Evolutionary conservation across 192 early-diverging fungal species (phyloP).

Genomic region (Coemansia sp.): DNA sequence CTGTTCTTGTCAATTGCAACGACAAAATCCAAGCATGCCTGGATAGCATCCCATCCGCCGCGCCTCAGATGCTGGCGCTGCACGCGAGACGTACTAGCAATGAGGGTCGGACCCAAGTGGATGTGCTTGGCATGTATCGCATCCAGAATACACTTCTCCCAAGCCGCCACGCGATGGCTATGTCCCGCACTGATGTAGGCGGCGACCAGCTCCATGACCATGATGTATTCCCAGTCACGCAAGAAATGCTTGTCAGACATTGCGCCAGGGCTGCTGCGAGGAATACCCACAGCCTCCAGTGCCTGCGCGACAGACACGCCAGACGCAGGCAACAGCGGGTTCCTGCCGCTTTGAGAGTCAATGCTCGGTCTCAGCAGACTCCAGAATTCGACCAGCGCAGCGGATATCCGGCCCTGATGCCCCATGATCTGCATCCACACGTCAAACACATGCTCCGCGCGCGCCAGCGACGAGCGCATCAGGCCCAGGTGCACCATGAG

Average conservation of each 20-base stretch:
- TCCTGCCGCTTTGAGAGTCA: background rate
- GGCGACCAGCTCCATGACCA: slow-evolving; percentile 31
- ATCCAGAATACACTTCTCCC: slow-evolving; percentile 37
- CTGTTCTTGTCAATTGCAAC: slow-evolving; percentile 20
- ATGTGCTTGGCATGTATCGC: slow-evolving; percentile 8
- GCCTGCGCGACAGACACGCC: background rate
- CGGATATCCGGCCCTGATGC: slow-evolving; percentile 12
- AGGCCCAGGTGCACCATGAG: slow-evolving; percentile 25
- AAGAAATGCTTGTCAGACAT: slow-evolving; percentile 15
- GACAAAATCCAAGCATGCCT: slow-evolving; percentile 19
- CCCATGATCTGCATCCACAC: slow-evolving; percentile 27
- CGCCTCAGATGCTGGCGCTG: slow-evolving; percentile 20
- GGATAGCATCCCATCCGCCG: slow-evolving; percentile 11
- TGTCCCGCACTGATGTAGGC: slow-evolving; percentile 24
- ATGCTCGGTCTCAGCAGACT: background rate
- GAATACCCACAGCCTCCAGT: background rate
- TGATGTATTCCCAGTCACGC: slow-evolving; percentile 33
- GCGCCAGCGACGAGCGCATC: slow-evolving; percentile 16
- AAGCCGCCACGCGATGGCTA: background rate
- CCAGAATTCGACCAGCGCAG: slow-evolving; percentile 19
- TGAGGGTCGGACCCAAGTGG: slow-evolving; percentile 12
- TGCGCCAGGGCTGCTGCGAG: background rate
- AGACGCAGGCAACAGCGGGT: slow-evolving; percentile 14
- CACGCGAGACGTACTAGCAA: slow-evolving; percentile 2
- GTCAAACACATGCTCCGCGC: slow-evolving; percentile 44